Evolutionary conservation across 192 early-diverging fungal genomes (phyloP), one percentile per base, ranked within the genome.

Genomic region (Podila verticillata): DNA sequence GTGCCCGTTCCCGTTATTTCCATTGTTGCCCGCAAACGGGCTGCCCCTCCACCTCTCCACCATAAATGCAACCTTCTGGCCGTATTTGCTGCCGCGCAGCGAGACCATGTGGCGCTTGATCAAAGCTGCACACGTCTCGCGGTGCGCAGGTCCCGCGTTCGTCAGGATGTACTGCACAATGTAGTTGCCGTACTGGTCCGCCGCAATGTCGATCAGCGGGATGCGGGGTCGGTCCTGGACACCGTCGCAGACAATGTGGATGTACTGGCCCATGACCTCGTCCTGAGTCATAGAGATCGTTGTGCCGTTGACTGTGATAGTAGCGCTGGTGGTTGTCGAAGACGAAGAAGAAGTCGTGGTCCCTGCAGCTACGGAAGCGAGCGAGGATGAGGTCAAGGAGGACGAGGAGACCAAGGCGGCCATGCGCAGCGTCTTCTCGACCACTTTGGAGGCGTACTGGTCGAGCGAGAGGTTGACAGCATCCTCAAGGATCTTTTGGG

Each of bases 181-280:
- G 67, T 94, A 94, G 73, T 94, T 94, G 44, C 89, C 93, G 69
- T 89, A 94, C 75, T 94, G 93, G 63, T 94, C 90, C 57, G 91
- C 90, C 62, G 92, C 92, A 84, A 94, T 92, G 28, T 91, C 89
- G 22, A 94, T 86, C 60, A 94, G 24, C 0, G 83, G 78, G 49
- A 84, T 85, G 1, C 84, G 80, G 1, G 84, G 82, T 32, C 83
- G 71, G 54, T 79, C 75, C 22, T 49, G 69, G 17, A 65, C 58
- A 9, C 69, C 70, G 22, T 66, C 70, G 31, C 69, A 79, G 35
- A 79, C 69, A 57, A 79, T 79, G 15, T 72, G 75, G 44, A 79
- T 79, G 32, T 79, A 79, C 20, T 72, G 75, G n/a, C 29, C 65
- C 65, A 72, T 63, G 35, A 79, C 69, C 9, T 79, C 75, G 20